Percentiles rank a stretch among this genome's conserved stretches.
phyloP scores from a whole-genome alignment of 2,329 filamentous ascomycete species.

The Clonostachys solani region DNA sequence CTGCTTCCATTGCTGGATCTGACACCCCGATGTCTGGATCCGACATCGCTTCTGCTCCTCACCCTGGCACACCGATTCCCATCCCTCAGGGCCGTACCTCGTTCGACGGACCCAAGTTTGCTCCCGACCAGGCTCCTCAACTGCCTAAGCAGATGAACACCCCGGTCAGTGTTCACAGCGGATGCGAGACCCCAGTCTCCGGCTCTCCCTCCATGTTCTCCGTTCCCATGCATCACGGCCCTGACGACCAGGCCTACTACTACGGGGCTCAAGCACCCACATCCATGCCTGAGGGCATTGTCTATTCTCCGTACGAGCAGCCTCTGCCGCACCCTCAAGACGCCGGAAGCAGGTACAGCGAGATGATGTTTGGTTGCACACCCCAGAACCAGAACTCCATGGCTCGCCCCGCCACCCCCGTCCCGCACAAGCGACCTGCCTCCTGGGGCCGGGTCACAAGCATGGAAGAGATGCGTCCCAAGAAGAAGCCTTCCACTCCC shows the following conservation, averaged over 20 bases:
- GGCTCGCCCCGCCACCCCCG: conserved; percentile 27
- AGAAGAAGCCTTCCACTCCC: conserved; percentile 24
- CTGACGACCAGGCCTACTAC: conserved; percentile 4
- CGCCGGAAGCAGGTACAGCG: neutral
- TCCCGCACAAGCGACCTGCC: conserved; percentile 29
- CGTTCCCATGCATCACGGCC: conserved; percentile 1
- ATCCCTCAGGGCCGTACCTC: conserved; percentile 33
- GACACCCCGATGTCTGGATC: conserved; percentile 23
- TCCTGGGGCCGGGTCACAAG: conserved; percentile 30
- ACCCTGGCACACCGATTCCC: conserved; percentile 33
- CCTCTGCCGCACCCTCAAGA: neutral
- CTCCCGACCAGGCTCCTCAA: conserved; percentile 20
- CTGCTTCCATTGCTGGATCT: conserved; percentile 6
- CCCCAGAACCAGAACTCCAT: conserved; percentile 8
- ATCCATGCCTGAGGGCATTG: conserved; percentile 1
- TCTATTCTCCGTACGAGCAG: conserved; percentile 3
- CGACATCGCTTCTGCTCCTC: conserved; percentile 24
- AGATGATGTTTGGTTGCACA: conserved; percentile 2
- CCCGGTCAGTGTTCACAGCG: conserved; percentile 5
- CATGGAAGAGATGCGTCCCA: conserved; percentile 28
- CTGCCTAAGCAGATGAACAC: conserved; percentile 24
- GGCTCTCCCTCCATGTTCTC: conserved; percentile 2
- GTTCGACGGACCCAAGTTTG: conserved; percentile 31
- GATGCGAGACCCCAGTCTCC: conserved; percentile 4
- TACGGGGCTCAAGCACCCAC: conserved; percentile 5